phyloP scores from a whole-genome alignment of 345 rosid species.

The Cochlearia excelsa region DNA sequence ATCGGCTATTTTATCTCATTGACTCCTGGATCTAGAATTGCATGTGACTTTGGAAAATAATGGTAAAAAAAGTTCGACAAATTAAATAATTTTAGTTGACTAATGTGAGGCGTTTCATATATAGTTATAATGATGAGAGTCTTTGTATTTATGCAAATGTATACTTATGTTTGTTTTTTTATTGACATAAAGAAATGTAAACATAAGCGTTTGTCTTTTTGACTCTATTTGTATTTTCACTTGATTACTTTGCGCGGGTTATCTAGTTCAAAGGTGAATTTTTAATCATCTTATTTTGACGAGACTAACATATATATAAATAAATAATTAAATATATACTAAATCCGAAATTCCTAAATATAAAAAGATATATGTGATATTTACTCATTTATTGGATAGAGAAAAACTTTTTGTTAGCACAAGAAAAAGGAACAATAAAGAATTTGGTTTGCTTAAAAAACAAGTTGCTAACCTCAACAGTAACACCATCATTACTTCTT shows the following conservation, averaged over 20 bases:
- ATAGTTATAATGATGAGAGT: neutral
- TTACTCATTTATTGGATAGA: neutral
- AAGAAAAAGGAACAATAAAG: neutral
- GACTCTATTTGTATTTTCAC: neutral
- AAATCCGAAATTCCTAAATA: too few relatives aligned
- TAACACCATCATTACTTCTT: slow-evolving; percentile 26
- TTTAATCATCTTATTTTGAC: too few relatives aligned
- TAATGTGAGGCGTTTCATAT: slow-evolving; percentile 20
- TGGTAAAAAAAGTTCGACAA: neutral
- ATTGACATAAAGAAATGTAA: too few relatives aligned
- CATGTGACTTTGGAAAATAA: neutral
- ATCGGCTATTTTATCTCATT: neutral
- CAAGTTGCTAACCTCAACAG: slow-evolving; percentile 22
- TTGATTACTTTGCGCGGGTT: slow-evolving; percentile 19
- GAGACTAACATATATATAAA: neutral
- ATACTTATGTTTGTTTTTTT: slow-evolving; percentile 20
- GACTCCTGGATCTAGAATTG: neutral
- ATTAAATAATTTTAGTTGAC: slow-evolving; percentile 24
- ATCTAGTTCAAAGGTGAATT: slow-evolving; percentile 15
- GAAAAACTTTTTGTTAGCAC: neutral
- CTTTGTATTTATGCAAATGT: slow-evolving; percentile 5
- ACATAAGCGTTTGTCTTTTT: too few relatives aligned
- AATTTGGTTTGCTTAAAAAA: slow-evolving; percentile 27
- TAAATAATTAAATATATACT: too few relatives aligned
- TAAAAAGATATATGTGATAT: neutral